These are phyloP conservation scores for Chiua sp. DNA, from an alignment of 1,284 basidiomycete genomes.

Conservation along the genomic window DNA sequence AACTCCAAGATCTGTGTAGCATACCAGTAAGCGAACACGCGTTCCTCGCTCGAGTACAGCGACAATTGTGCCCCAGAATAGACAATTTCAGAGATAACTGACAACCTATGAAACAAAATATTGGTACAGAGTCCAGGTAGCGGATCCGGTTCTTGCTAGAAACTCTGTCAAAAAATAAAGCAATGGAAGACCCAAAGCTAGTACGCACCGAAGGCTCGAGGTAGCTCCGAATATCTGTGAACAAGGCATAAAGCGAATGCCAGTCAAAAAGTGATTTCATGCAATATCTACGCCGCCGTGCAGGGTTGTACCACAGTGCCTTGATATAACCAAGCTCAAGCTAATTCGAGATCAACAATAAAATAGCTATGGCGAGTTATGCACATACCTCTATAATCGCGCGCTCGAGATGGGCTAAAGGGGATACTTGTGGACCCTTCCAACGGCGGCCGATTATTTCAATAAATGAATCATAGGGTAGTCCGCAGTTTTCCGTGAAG, in stretches of 20 bases:
- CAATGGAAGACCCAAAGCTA: not conserved
- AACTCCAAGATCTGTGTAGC: no score
- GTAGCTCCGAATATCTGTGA: constrained; percentile 43
- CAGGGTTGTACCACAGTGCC: constrained; percentile 69
- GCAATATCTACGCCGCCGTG: constrained; percentile 66
- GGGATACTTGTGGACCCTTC: constrained; percentile 38
- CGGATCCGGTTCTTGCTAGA: constrained; percentile 36
- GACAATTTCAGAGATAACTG: constrained; percentile 68
- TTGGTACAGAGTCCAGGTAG: constrained; percentile 45
- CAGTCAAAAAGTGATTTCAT: constrained; percentile 67
- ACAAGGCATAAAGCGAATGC: constrained; percentile 61
- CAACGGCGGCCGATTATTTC: constrained; percentile 45
- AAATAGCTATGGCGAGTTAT: constrained; percentile 7
- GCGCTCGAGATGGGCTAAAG: constrained; percentile 56
- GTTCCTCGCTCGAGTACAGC: constrained; percentile 71
- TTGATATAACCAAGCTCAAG: constrained; percentile 60
- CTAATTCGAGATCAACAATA: constrained; percentile 40
- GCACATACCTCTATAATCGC: constrained; percentile 56
- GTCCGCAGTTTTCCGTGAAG: constrained; percentile 65
- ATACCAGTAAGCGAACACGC: no score
- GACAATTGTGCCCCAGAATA: constrained; percentile 80
- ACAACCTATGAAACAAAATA: constrained; percentile 62
- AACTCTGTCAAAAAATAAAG: constrained; percentile 8
- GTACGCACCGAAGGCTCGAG: constrained; percentile 40
- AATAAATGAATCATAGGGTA: constrained; percentile 52